Evolutionary conservation across 495 filamentous ascomycete species (phyloP).

Genomic region (Paragyromitra xinjiangensis): DNA sequence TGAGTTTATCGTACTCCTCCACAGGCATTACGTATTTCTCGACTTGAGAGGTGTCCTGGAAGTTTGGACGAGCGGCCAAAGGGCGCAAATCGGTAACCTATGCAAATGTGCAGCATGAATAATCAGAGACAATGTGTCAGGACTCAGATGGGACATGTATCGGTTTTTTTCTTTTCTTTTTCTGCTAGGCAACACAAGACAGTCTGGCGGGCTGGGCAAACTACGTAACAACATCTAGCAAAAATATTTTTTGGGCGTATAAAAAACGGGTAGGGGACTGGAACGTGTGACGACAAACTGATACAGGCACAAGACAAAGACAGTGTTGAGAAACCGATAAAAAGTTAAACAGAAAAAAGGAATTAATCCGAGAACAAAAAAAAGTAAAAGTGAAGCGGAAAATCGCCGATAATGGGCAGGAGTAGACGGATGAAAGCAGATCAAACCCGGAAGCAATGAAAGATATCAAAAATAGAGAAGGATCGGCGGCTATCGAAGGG

Average conservation of each 20-base stretch:
- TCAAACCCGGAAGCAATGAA: conserved; percentile 35
- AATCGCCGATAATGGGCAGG: conserved; percentile 46
- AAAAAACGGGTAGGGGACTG: conserved; percentile 22
- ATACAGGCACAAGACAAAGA: conserved; percentile 29
- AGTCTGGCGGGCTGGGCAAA: conserved; percentile 35
- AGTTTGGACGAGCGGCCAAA: conserved; percentile 73
- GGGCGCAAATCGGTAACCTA: conserved; percentile 86
- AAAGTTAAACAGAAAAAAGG: conserved; percentile 42
- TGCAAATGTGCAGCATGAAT: conserved; percentile 38
- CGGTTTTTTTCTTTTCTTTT: conserved; percentile 38
- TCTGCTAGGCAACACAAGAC: conserved; percentile 32
- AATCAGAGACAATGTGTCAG: conserved; percentile 50
- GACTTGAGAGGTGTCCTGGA: conserved; percentile 78
- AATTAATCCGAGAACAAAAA: conserved; percentile 26
- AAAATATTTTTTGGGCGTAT: conserved; percentile 34
- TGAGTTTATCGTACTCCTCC: conserved; percentile 80
- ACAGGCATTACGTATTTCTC: conserved; percentile 85
- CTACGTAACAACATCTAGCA: conserved; percentile 28
- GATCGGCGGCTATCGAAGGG: conserved; percentile 54
- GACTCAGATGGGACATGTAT: conserved; percentile 36
- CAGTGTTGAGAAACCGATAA: not conserved
- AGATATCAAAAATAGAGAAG: conserved; percentile 46
- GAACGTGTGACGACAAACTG: conserved; percentile 2
- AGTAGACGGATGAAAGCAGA: conserved; percentile 46
- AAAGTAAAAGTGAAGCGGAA: conserved; percentile 45